Evolutionary conservation across 2,329 filamentous ascomycete species (phyloP), one percentile per base, ranked within the genome.

Genomic region (Cladosporium sp.): DNA sequence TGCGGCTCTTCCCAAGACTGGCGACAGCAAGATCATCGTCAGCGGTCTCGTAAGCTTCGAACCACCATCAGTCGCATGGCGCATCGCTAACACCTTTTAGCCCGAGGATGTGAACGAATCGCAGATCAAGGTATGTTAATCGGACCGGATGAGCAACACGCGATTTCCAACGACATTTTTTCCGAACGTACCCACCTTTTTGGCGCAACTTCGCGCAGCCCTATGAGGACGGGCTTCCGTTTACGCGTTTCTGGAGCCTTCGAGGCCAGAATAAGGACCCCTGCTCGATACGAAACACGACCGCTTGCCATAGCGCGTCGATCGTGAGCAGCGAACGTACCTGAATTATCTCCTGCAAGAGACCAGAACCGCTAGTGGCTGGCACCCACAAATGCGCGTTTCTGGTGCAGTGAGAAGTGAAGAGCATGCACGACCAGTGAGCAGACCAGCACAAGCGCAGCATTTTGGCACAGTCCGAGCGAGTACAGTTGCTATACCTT

Each of bases 81-180:
- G 8, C 59, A 55, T 28, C 44, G 61, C 82, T 88, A 79, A 89
- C 75, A 25, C 51, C 24, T 8, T 17, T 57, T 34, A 97, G 91
- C 94, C 94, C 75, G 87, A 88, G 81, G 94, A 99, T 86, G 91
- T 99, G 77, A 90, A 86, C 79, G 93, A 97, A 84, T 81, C 80
- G 80, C 90, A 95, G 87, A 95, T 99, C 81, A 97, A 99, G 94
- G 94, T 99, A 99, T 95, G 94, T 99, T 91, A 89, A 91, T 86
- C 82, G 84, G 88, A 87, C 58, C 61, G 67, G 73, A 71, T 73
- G 68, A 72, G 68, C 74, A 73, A 73, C 66, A 62, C 58, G 63
- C 61, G 65, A 59, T 65, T 64, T 64, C 61, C 60, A 64, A 61
- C 66, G 60, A 61, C 64, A 45, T 63, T 64, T 32, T 65, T 63